Conservation (phyloP, 1,284 basidiomycete species). For the Mycena citricolor region DNA sequence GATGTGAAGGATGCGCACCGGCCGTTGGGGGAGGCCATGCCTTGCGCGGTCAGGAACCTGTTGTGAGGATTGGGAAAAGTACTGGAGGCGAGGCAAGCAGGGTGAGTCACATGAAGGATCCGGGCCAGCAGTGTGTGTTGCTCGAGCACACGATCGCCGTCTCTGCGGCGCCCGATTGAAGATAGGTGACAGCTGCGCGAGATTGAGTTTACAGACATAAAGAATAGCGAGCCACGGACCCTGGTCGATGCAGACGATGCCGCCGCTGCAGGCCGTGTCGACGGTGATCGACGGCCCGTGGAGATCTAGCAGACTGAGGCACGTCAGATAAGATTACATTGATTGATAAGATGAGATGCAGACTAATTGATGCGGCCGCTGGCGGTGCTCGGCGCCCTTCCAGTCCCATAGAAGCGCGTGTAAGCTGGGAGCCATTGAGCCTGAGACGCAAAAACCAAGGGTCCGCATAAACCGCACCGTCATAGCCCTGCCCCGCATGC, state of each 20-base stretch:
- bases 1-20: slow-evolving; percentile 38
- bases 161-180: slow-evolving; percentile 34
- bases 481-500: slow-evolving; percentile 33
- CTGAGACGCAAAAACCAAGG: slow-evolving; percentile 6
- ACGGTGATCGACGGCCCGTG: slow-evolving; percentile 38
- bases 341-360: slow-evolving; percentile 11
- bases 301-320: slow-evolving; percentile 33
- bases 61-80: background rate
- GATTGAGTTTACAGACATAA: background rate
- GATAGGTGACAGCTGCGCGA: slow-evolving; percentile 31
- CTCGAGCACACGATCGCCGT: slow-evolving; percentile 35
- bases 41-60: slow-evolving; percentile 36
- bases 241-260: slow-evolving; percentile 36
- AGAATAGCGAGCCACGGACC: slow-evolving; percentile 23
- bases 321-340: background rate
- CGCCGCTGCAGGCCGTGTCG: slow-evolving; percentile 38
- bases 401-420: slow-evolving; percentile 35
- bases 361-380: slow-evolving; percentile 40
- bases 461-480: slow-evolving; percentile 24
- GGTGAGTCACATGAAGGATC: background rate
- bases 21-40: slow-evolving; percentile 35
- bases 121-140: slow-evolving; percentile 36
- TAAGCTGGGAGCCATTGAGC: slow-evolving; percentile 24
- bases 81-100: background rate
- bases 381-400: slow-evolving; percentile 33